Evolutionary conservation across 1,284 basidiomycete species (phyloP).

Genomic region (Neolentinus lepideus): DNA sequence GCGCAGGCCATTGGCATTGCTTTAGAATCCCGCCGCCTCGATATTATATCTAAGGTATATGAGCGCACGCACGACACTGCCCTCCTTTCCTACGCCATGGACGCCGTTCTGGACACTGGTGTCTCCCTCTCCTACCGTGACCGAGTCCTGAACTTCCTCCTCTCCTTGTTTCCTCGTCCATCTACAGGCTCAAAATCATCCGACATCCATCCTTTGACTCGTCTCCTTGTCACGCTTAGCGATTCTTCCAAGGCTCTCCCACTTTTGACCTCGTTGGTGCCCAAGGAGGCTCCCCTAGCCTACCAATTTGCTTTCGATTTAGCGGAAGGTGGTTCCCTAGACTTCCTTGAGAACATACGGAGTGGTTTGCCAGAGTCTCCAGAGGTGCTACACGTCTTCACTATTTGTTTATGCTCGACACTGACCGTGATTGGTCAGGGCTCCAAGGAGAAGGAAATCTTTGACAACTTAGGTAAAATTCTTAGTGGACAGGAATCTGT

Average conservation of each 20-base stretch:
- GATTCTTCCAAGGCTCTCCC: conserved; percentile 68
- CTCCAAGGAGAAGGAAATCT: conserved; percentile 50
- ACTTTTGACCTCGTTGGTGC: conserved; percentile 64
- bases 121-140: conserved; percentile 79
- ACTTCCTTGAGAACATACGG: conserved; percentile 76
- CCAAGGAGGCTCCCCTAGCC: conserved; percentile 68
- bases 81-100: conserved; percentile 85
- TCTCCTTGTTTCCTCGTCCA: conserved; percentile 75
- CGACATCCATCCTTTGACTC: conserved; percentile 73
- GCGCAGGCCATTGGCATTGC: conserved; percentile 87
- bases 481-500: conserved; percentile 86
- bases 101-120: conserved; percentile 79
- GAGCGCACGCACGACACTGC: conserved; percentile 65
- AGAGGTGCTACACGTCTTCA: conserved; percentile 34
- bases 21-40: conserved; percentile 81
- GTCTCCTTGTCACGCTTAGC: conserved; percentile 83
- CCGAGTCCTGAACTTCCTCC: conserved; percentile 77
- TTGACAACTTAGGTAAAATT: conserved; percentile 73
- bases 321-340: conserved; percentile 87
- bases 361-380: conserved; percentile 59
- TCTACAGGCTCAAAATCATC: conserved; percentile 64
- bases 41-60: conserved; percentile 77
- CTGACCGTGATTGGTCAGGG: conserved; percentile 30
- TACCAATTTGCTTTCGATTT: conserved; percentile 95
- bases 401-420: conserved; percentile 3